These are phyloP conservation scores for Xylaria venustula DNA, from an alignment of 495 filamentous ascomycete genomes.

Conservation along the genomic window DNA sequence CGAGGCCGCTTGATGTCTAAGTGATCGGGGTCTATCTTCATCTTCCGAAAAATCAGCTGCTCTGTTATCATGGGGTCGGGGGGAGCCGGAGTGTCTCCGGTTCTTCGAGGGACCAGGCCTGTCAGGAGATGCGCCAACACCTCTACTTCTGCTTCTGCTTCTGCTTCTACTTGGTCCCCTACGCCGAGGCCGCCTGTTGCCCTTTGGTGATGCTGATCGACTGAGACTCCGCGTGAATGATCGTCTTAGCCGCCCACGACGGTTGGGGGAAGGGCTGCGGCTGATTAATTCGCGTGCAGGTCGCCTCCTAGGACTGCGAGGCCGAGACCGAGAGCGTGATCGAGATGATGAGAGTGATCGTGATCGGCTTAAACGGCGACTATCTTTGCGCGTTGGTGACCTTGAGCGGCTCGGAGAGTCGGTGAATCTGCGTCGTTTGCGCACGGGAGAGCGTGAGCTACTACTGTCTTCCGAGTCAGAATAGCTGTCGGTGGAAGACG, in stretches of 20 bases:
- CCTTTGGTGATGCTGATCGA: constrained; percentile 34
- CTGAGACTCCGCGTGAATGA: constrained; percentile 41
- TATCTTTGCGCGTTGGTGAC: constrained; percentile 31
- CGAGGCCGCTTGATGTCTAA: constrained; percentile 28
- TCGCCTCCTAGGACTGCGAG: constrained; percentile 36
- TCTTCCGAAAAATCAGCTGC: constrained; percentile 64
- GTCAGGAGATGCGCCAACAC: constrained; percentile 9
- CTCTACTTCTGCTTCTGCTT: constrained; percentile 18
- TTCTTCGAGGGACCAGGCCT: constrained; percentile 40
- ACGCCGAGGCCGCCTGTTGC: constrained; percentile 26
- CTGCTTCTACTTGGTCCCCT: constrained; percentile 17
- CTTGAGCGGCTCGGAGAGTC: constrained; percentile 35
- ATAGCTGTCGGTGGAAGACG: constrained; percentile 23
- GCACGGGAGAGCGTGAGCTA: constrained; percentile 29
- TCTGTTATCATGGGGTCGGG: constrained; percentile 40
- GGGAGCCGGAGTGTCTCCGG: constrained; percentile 36
- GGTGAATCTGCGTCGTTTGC: constrained; percentile 32
- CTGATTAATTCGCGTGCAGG: constrained; percentile 40
- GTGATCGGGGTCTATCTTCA: constrained; percentile 50
- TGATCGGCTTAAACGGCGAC: constrained; percentile 38
- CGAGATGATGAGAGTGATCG: constrained; percentile 46
- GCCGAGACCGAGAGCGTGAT: constrained; percentile 20
- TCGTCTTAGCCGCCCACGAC: constrained; percentile 39
- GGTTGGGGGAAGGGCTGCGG: constrained; percentile 37
- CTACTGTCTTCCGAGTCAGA: constrained; percentile 25